phyloP scores from a whole-genome alignment of 1,284 basidiomycete species.

The Schizophyllum commune region DNA sequence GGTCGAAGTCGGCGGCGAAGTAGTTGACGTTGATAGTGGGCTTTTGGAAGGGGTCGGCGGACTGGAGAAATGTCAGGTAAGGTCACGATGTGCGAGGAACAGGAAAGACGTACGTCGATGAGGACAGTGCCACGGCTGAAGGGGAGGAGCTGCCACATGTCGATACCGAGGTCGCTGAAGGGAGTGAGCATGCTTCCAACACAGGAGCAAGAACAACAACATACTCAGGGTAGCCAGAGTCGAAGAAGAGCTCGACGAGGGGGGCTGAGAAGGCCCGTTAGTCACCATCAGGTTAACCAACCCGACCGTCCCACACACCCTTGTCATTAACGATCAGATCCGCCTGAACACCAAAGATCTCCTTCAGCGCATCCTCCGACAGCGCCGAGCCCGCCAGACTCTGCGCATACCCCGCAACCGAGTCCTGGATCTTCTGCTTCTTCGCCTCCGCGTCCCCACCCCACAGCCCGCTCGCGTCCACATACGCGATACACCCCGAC shows the following conservation, averaged over 20 bases:
- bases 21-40: slow-evolving; percentile 41
- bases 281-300: not conserved
- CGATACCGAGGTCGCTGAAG: slow-evolving; percentile 34
- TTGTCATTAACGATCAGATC: slow-evolving; percentile 37
- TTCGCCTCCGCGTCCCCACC: slow-evolving; percentile 25
- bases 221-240: slow-evolving; percentile 34
- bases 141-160: slow-evolving; percentile 46
- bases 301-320: slow-evolving; percentile 20
- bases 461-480: slow-evolving; percentile 38
- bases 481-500: slow-evolving; percentile 36
- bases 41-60: slow-evolving; percentile 35
- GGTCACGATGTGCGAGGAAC: not conserved
- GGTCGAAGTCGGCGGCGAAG: slow-evolving; percentile 39
- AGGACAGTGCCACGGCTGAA: slow-evolving; percentile 45
- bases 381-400: slow-evolving; percentile 31
- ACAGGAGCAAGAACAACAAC: slow-evolving; percentile 8
- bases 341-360: slow-evolving; percentile 35
- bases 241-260: slow-evolving; percentile 35
- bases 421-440: slow-evolving; percentile 26
- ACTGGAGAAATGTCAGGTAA: slow-evolving; percentile 18
- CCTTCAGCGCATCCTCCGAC: slow-evolving; percentile 30
- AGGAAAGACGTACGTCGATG: slow-evolving; percentile 31
- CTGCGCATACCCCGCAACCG: slow-evolving; percentile 29
- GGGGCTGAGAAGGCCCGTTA: slow-evolving; percentile 27
- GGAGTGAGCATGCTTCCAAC: not conserved